A percentile compares a stretch with the other conserved stretches of the same genome.
These are phyloP conservation scores for Cordyceps fumosorosea DNA, from an alignment of 2,329 filamentous ascomycete genomes.

Conservation along the genomic window DNA sequence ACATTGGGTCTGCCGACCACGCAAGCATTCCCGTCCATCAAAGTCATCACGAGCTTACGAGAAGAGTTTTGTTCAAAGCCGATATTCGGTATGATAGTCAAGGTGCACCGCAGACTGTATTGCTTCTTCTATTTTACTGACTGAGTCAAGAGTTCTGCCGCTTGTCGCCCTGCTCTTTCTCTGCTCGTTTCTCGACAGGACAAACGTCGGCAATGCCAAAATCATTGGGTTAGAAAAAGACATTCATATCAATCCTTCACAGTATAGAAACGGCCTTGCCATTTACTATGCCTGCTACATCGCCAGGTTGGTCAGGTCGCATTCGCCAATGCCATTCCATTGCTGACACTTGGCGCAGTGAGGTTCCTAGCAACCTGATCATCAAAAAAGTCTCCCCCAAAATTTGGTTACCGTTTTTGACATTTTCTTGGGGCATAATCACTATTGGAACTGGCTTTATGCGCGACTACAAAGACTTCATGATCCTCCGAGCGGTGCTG, in stretches of 20 bases:
- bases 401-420: constrained; percentile 53
- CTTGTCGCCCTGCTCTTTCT: constrained; percentile 58
- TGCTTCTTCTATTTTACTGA: background rate
- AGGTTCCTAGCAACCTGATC: constrained; percentile 58
- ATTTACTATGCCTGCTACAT: constrained; percentile 62
- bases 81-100: constrained; percentile 19
- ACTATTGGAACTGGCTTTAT: constrained; percentile 53
- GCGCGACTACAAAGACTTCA: constrained; percentile 47
- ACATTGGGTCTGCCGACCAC: constrained; percentile 14
- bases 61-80: constrained; percentile 23
- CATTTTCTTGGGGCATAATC: constrained; percentile 51
- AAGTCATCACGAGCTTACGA: constrained; percentile 17
- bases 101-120: background rate
- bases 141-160: constrained; percentile 49
- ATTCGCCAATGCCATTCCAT: background rate
- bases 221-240: constrained; percentile 56
- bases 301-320: constrained; percentile 31
- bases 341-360: constrained; percentile 31
- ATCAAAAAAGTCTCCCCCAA: constrained; percentile 54
- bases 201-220: constrained; percentile 67
- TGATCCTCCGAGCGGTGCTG: constrained; percentile 53
- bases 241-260: constrained; percentile 49
- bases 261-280: constrained; percentile 58
- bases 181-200: constrained; percentile 59
- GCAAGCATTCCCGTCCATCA: constrained; percentile 1